Base-by-base conservation (phyloP, 2,329 filamentous ascomycete genomes). In the Paecilomyces formosus region DNA sequence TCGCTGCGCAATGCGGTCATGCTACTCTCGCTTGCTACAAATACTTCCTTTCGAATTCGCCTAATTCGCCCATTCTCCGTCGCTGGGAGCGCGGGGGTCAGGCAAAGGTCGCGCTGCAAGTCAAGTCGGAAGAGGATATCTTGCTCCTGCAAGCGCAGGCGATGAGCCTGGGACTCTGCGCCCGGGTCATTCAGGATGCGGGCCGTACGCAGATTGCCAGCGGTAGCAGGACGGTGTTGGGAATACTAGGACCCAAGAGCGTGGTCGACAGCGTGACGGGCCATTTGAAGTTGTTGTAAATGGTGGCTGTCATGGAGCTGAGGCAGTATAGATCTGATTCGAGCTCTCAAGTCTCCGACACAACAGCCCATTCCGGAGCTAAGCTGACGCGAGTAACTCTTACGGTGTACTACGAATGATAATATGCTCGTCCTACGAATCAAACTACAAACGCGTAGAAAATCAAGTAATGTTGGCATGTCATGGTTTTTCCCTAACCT, bases 1-100 rank as follows among this genome's bases (percentile, higher is more conserved):
- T 97, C 68, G 94, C 91, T 58, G 94, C 94, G 7, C 94, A 97
- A 77, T 93, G 89, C 77, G 89, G 88, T 55, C 94, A 97, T 76
- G 94, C 94, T n/a, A 96, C 93, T 2, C 86, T 99, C 58, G 92
- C 93, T 57, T 97, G 93, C 83, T 99, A 96, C 85, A 97, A 97
- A 79, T 79, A 86, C 60, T 85, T 95, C 63, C 76, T 85, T 58
- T 76, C 79, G 52, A 75, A 78, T 57, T 78, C 84, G n/a, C 74
- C 79, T 2, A 74, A 78, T 56, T 77, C 81, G 56, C 76, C 82
- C 49, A 78, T 96, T 56, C 84, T 99, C 54, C 82, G 82, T 64
- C 87, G 88, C 64, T 99, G 94, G 94, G 94, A 99, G 77, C 81
- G 80, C 55, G 78, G 82, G 57, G 94, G 94, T 12, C 92, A 97